These are phyloP conservation scores for Manihot esculenta DNA, from an alignment of 441 rosid species.

Conservation along the genomic window DNA sequence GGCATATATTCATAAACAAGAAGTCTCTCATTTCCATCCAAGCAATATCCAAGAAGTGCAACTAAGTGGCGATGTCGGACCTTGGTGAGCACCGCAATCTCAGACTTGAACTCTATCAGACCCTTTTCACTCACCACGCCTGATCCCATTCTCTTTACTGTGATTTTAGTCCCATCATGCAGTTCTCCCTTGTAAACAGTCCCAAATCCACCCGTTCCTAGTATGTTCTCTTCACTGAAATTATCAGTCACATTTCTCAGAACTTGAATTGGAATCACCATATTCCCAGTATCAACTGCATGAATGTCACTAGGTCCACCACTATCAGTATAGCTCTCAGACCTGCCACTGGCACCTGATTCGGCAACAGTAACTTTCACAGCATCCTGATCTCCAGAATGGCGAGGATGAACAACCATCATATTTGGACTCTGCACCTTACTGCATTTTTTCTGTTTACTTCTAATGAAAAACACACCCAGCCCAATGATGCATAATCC, in stretches of 20 bases:
- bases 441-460: conserved; percentile 37
- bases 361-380: conserved; percentile 56
- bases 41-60: conserved; percentile 66
- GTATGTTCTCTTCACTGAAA: conserved; percentile 58
- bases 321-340: conserved; percentile 39
- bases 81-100: conserved; percentile 66
- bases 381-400: conserved; percentile 50
- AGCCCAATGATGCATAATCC: conserved; percentile 41
- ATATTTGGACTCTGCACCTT: conserved; percentile 57
- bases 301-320: conserved; percentile 50
- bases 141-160: conserved; percentile 82
- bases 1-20: conserved; percentile 85
- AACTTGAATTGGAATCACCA: conserved; percentile 69
- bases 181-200: conserved; percentile 76
- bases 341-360: conserved; percentile 38
- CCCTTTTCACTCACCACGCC: conserved; percentile 60
- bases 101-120: conserved; percentile 59
- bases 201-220: conserved; percentile 77
- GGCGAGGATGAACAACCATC: conserved; percentile 55
- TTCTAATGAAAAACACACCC: conserved; percentile 37
- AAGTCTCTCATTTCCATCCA: conserved; percentile 68
- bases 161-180: conserved; percentile 78
- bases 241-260: conserved; percentile 62
- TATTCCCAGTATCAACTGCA: conserved; percentile 62
- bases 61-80: conserved; percentile 80